Conservation (phyloP, 192 early-diverging fungal genomes). For the Linderina pennispora region DNA sequence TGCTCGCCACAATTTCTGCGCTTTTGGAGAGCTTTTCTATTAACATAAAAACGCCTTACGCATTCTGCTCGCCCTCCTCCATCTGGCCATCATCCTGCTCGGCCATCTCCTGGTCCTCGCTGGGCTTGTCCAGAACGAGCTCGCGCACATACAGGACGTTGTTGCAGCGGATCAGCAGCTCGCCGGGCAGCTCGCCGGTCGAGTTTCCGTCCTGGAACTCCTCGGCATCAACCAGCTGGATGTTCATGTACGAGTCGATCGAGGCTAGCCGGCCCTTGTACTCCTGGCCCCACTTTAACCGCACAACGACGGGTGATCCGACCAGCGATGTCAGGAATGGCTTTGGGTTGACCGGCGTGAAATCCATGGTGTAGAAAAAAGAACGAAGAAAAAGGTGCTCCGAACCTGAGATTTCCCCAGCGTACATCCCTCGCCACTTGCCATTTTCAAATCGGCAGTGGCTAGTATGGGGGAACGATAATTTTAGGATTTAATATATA, state of each 20-base stretch:
- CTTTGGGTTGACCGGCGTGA: constrained; percentile 94
- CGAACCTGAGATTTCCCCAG: too few relatives aligned
- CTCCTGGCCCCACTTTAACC: constrained; percentile 98
- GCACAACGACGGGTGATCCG: constrained; percentile 86
- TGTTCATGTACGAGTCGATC: constrained; percentile 97
- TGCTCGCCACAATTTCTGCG: too few relatives aligned
- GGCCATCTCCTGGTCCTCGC: not conserved
- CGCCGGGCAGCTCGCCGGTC: constrained; percentile 73
- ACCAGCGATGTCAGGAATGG: constrained; percentile 92
- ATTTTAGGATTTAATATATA: too few relatives aligned
- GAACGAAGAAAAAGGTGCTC: too few relatives aligned
- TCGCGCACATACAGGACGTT: constrained; percentile 78
- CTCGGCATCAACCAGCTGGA: constrained; percentile 90
- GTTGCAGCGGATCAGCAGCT: constrained; percentile 92
- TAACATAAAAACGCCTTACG: not conserved
- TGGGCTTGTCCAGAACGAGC: constrained; percentile 45
- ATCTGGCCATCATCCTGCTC: constrained; percentile 28
- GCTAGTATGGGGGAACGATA: too few relatives aligned
- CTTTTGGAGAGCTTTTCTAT: too few relatives aligned
- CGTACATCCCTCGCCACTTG: too few relatives aligned
- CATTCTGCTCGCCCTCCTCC: constrained; percentile 37
- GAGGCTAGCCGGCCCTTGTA: constrained; percentile 90
- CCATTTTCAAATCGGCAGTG: too few relatives aligned
- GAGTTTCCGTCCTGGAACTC: constrained; percentile 92
- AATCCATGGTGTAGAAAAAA: constrained; percentile 28